Conservation (phyloP, 192 early-diverging fungal species). For the Allomyces macrogynus region DNA sequence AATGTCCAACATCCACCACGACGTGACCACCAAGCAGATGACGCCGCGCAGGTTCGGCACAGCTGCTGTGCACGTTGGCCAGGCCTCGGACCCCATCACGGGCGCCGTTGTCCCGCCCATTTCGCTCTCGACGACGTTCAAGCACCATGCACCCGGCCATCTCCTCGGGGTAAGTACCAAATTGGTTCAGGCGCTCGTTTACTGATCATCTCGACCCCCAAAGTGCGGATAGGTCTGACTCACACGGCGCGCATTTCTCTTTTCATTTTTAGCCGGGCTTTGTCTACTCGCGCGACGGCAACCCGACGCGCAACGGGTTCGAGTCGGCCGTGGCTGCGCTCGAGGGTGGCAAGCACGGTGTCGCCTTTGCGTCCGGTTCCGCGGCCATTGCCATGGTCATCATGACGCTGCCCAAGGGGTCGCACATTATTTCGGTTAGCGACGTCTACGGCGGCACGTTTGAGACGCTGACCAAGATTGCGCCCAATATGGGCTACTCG, state of each 20-base stretch:
- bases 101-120: conserved; percentile 96
- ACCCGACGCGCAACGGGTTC: conserved; percentile 54
- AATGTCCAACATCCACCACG: no score
- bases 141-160: conserved; percentile 75
- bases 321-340: conserved; percentile 78
- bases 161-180: conserved; percentile 28
- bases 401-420: conserved; percentile 40
- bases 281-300: conserved; percentile 64
- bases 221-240: no score
- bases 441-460: conserved; percentile 81
- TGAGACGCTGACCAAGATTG: conserved; percentile 72
- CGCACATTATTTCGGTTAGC: conserved; percentile 65
- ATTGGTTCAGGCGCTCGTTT: no score
- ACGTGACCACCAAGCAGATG: no score
- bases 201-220: no score
- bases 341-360: conserved; percentile 68
- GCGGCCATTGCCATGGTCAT: conserved; percentile 59
- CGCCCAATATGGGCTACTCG: conserved; percentile 36
- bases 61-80: conserved; percentile 81
- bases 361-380: conserved; percentile 64
- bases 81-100: conserved; percentile 68
- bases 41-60: conserved; percentile 54
- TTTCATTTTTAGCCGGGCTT: conserved; percentile 18
- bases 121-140: conserved; percentile 88
- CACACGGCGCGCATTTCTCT: no score